A percentile compares a stretch with the other conserved stretches of the same genome.
Evolutionary conservation across 2,329 filamentous ascomycete species (phyloP).

Genomic region (Fusarium pseudoanthophilum): DNA sequence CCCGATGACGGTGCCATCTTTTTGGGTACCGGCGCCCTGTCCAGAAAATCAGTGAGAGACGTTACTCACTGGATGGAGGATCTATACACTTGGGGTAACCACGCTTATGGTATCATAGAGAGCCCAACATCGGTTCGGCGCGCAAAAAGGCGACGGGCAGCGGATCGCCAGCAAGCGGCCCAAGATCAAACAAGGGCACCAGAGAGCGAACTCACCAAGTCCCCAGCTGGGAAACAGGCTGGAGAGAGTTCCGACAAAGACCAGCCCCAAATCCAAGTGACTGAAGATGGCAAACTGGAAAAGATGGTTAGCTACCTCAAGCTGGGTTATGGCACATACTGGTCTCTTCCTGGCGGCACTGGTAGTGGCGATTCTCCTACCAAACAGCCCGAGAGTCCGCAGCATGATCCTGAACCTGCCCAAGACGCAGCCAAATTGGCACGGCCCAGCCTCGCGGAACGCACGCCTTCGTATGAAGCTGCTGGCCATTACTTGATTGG

Average conservation of each 20-base stretch:
- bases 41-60: constrained; percentile 75
- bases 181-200: not conserved
- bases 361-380: constrained; percentile 30
- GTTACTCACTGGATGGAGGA: constrained; percentile 89
- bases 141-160: constrained; percentile 52
- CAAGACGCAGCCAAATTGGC: constrained; percentile 12
- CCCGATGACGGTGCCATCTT: constrained; percentile 88
- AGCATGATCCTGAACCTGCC: constrained; percentile 22
- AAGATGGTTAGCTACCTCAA: constrained; percentile 73
- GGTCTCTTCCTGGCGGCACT: constrained; percentile 57
- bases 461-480: constrained; percentile 44
- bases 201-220: constrained; percentile 3
- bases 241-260: constrained; percentile 1
- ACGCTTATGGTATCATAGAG: constrained; percentile 85
- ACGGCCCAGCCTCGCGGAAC: constrained; percentile 21
- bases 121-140: constrained; percentile 76
- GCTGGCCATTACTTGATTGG: constrained; percentile 72
- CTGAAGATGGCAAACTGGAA: constrained; percentile 57
- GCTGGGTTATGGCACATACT: constrained; percentile 74
- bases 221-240: not conserved
- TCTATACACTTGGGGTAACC: constrained; percentile 83
- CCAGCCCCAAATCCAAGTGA: constrained; percentile 30
- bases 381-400: constrained; percentile 22
- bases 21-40: constrained; percentile 79
- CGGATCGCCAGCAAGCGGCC: constrained; percentile 20